phyloP scores from a whole-genome alignment of 1,139 yeast genomes.

The Candida gigantensis region DNA sequence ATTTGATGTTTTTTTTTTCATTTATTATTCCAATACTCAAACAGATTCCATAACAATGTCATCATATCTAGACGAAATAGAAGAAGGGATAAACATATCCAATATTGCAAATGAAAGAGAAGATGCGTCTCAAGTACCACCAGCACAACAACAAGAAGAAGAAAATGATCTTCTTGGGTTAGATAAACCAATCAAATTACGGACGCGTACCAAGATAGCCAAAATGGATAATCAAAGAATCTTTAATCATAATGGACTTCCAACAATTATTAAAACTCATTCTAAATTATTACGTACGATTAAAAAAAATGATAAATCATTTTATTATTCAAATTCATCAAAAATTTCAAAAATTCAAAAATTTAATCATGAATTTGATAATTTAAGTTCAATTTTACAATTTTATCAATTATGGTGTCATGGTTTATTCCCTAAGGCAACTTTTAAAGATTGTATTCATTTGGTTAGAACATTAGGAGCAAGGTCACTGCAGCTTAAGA shows the following conservation, averaged over 20 bases:
- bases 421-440: slow-evolving; percentile 74
- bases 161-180: slow-evolving; percentile 39
- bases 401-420: slow-evolving; percentile 88
- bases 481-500: slow-evolving; percentile 33
- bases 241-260: slow-evolving; percentile 47
- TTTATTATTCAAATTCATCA: slow-evolving; percentile 10
- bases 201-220: slow-evolving; percentile 34
- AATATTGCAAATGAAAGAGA: neutral
- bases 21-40: neutral
- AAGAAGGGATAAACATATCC: slow-evolving; percentile 4
- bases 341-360: slow-evolving; percentile 16
- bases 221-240: slow-evolving; percentile 53
- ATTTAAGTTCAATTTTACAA: slow-evolving; percentile 50
- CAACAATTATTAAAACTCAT: slow-evolving; percentile 44
- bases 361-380: slow-evolving; percentile 43
- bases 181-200: slow-evolving; percentile 40
- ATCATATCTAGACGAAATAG: slow-evolving; percentile 3
- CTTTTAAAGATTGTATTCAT: slow-evolving; percentile 59
- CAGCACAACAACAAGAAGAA: neutral
- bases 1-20: neutral
- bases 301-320: slow-evolving; percentile 30
- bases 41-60: neutral
- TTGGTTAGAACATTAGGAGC: slow-evolving; percentile 35
- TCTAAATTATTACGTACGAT: slow-evolving; percentile 32
- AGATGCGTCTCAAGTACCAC: neutral